Evolutionary conservation across 495 filamentous ascomycete genomes (phyloP).

Genomic region (Neurospora terricola): DNA sequence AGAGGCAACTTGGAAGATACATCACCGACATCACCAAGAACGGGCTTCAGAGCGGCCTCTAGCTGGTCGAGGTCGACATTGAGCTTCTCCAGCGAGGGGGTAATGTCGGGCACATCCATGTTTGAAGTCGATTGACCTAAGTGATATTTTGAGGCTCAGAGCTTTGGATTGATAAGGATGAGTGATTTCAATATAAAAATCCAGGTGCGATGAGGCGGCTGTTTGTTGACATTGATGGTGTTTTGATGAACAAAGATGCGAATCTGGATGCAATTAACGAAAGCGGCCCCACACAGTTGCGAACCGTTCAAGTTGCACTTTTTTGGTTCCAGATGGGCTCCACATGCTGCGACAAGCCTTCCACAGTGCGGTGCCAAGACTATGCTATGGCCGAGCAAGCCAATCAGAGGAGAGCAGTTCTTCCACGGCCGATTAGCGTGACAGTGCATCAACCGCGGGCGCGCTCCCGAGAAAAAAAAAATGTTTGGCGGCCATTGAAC

Average conservation of each 20-base stretch:
- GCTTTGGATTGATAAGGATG: too few relatives aligned
- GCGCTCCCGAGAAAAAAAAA: neutral
- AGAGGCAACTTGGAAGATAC: conserved; percentile 71
- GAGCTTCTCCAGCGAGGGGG: conserved; percentile 55
- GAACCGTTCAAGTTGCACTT: neutral
- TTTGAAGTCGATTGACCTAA: neutral
- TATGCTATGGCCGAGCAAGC: neutral
- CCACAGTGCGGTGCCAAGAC: neutral
- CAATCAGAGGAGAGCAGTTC: neutral
- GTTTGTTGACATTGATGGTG: neutral
- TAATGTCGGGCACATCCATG: conserved; percentile 36
- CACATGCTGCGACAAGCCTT: neutral
- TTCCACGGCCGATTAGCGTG: neutral
- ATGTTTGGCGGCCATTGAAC: neutral
- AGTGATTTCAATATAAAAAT: neutral
- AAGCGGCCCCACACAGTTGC: neutral
- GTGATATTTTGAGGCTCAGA: neutral
- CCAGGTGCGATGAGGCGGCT: neutral
- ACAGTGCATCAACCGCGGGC: neutral
- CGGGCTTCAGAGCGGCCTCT: conserved; percentile 57
- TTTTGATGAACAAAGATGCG: neutral
- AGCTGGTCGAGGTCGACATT: conserved; percentile 69
- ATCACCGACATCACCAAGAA: conserved; percentile 53
- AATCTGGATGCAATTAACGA: neutral
- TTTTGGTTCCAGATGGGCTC: neutral